Evolutionary conservation across 805 yeast genomes (phyloP).

Genomic region (Starmerella bombi): DNA sequence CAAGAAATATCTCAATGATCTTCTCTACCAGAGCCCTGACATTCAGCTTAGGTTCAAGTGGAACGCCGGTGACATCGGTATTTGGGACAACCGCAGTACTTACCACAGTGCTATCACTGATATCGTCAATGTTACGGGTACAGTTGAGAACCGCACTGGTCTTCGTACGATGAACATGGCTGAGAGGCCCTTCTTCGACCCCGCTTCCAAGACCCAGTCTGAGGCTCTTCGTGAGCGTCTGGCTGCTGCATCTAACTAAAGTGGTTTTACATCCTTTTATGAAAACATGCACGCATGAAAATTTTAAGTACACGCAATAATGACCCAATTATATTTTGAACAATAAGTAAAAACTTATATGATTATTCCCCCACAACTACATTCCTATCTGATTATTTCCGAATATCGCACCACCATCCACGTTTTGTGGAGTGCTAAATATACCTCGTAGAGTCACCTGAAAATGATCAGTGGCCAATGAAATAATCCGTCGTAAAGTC

Average conservation of each 20-base stretch:
- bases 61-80: constrained; percentile 40
- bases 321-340: no score
- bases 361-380: no score
- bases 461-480: no score
- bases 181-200: constrained; percentile 25
- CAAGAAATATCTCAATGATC: constrained; percentile 34
- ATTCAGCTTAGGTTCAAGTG: constrained; percentile 44
- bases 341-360: no score
- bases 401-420: no score
- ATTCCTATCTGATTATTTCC: no score
- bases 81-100: constrained; percentile 49
- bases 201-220: constrained; percentile 21
- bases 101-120: constrained; percentile 45
- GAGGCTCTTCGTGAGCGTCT: constrained; percentile 17
- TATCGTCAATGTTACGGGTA: constrained; percentile 11
- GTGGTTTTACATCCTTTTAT: not conserved
- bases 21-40: constrained; percentile 41
- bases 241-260: not conserved
- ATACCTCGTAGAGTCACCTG: no score
- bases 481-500: no score
- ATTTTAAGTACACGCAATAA: not conserved
- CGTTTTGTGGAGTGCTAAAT: no score
- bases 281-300: not conserved
- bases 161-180: constrained; percentile 23
- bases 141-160: constrained; percentile 21